Base-by-base conservation (phyloP, 306 rosid genomes). In the Erythrophleum fordii region DNA sequence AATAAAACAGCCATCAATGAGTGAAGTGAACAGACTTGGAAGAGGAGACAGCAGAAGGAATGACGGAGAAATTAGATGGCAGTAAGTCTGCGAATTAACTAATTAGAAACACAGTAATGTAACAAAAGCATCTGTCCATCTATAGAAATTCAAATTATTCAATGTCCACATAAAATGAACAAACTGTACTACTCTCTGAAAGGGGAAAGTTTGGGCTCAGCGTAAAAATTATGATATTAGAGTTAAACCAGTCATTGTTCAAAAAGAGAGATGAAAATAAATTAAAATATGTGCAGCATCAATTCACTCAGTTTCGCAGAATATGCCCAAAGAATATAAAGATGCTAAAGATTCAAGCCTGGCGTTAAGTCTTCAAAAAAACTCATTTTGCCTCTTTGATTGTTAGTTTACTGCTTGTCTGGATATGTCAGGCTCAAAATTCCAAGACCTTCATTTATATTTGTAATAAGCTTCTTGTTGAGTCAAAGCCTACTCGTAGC, bases 51-150 rank as follows among this genome's bases (percentile, higher is more conserved):
- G 26, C 65, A 29, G 65, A 45, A 60, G 17, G 72, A 81, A 81
- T 39, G 46, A 58, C 56, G 80, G 46, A 29, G 61, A 41, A 59
- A 72, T 60, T 44, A 51, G 55, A 8, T 53, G 68, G 42, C 48
- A 22, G 37, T 55, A 45, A 72, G 31, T 77, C 77, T 25, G 80
- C 58, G 62, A 80, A 77, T 49, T 34, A 81, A 77, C 35, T 64
- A 46, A 66, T 56, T 17, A 66, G 69, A 37, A 81, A 81, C 48
- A 65, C 67, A 72, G 77, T 76, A 25, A 44, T 25, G 29, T 13
- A 28, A 56, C 14, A 65, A 62, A 77, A 68, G 16, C 53, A 67
- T 22, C 10, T 44, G 3, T 28, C 62, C 64, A 45, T 23, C 9
- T 14, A 41, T 68, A 58, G 35, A 76, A 35, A 65, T 65, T 65